phyloP scores from a whole-genome alignment of 2,329 filamentous ascomycete species.

The Chrysosphaeria jannelii region DNA sequence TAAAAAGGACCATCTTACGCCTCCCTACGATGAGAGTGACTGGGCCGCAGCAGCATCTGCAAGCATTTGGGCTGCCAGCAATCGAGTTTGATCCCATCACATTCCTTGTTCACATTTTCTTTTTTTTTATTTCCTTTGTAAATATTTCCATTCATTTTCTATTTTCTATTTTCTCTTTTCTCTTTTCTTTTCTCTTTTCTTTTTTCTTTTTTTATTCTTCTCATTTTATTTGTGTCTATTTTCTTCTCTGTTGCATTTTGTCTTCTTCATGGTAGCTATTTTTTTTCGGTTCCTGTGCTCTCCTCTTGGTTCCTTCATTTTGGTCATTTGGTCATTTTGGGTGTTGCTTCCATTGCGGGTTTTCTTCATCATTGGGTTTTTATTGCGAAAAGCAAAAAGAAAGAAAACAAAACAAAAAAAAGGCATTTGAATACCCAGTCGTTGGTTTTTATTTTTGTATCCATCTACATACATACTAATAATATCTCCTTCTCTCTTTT shows the following conservation, averaged over 20 bases:
- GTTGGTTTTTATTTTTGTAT: too few species aligned
- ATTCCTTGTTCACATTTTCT: slow-evolving; percentile 2
- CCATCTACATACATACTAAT: too few species aligned
- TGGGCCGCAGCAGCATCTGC: slow-evolving; percentile 66
- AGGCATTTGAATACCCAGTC: too few species aligned
- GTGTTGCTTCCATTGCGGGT: too few species aligned
- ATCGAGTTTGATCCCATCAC: slow-evolving; percentile 18
- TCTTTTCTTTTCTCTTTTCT: not conserved
- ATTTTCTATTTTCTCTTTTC: slow-evolving; percentile 1
- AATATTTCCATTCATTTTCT: not conserved
- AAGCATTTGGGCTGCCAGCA: slow-evolving; percentile 48
- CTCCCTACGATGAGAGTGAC: slow-evolving; percentile 77
- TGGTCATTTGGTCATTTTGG: too few species aligned
- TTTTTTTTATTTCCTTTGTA: not conserved
- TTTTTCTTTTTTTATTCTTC: not conserved
- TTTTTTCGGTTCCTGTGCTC: not conserved
- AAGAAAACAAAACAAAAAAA: too few species aligned
- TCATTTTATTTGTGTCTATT: not conserved
- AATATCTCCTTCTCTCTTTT: too few species aligned
- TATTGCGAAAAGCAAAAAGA: too few species aligned
- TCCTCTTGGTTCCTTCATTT: not conserved
- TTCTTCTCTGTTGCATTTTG: not conserved
- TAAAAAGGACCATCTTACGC: slow-evolving; percentile 64
- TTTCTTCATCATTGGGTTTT: too few species aligned
- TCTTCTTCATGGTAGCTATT: slow-evolving; percentile 1